phyloP scores from a whole-genome alignment of 495 filamentous ascomycete species.

The Thermothielavioides terrestris region DNA sequence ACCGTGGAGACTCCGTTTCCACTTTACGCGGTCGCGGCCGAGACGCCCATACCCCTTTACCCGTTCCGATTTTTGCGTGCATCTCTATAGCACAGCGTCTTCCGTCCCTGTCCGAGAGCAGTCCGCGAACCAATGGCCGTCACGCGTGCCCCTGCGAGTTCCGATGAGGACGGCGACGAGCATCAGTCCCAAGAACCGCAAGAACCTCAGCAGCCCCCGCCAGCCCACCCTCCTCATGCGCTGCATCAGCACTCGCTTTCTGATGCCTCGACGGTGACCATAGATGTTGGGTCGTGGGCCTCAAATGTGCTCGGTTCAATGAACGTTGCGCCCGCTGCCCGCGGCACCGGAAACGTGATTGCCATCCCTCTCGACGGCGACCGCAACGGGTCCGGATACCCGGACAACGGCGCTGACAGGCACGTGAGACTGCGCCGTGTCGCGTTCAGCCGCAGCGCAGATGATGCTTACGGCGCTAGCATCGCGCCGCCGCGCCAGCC shows the following conservation, averaged over 20 bases:
- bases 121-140: conserved; percentile 16
- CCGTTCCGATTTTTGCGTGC: neutral
- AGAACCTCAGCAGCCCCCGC: conserved; percentile 9
- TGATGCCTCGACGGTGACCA: conserved; percentile 24
- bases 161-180: conserved; percentile 9
- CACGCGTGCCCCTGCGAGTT: conserved; percentile 1
- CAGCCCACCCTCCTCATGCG: conserved; percentile 2
- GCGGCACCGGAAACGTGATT: conserved; percentile 35
- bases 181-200: conserved; percentile 5
- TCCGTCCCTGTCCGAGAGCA: neutral
- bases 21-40: neutral
- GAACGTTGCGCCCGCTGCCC: conserved; percentile 36
- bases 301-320: conserved; percentile 41
- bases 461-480: conserved; percentile 6
- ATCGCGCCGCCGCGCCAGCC: conserved; percentile 29
- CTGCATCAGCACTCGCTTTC: conserved; percentile 25
- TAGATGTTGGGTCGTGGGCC: conserved; percentile 45
- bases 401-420: neutral
- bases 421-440: conserved; percentile 18
- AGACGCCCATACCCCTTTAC: neutral
- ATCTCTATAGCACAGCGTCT: neutral
- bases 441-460: neutral
- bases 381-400: neutral
- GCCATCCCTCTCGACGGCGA: conserved; percentile 40
- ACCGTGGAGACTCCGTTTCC: neutral